Base-by-base conservation (phyloP, 148 eudicot species). In the Vaccinium vitisidaea region DNA sequence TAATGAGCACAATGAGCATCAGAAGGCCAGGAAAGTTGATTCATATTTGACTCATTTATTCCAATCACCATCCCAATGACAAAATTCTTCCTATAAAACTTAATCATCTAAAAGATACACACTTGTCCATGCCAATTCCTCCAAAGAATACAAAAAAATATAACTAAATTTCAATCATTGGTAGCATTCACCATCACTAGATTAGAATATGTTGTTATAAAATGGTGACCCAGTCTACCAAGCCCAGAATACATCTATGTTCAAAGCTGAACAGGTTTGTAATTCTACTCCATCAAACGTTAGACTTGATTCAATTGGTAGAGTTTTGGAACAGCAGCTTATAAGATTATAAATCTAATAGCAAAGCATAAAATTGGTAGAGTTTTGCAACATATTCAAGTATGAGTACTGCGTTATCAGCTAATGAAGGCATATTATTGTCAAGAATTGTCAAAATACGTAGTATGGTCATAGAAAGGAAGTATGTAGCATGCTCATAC, bases 401-500 rank as follows among this genome's bases (percentile, higher is more conserved):
- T 36, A 36, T 36, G 39, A 36, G 39, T 36, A 36, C 39, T 36
- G 39, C 39, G 39, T 36, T 36, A 36, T 36, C 39, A 2, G 39
- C 39, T 36, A 36, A 36, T 36, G 39, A 36, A 21, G n/a, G 53
- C 55, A 76, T 48, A 8, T 76, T 76, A 76, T 76, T 56, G 69
- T 46, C 43, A 58, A 61, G 27, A 80, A 84, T 18, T 50, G 19
- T 10, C 65, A 55, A 48, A 23, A 75, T 32, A 23, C 14, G 36
- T 30, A 65, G 83, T 48, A 80, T 25, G 79, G 30, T 52, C 87
- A 75, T 87, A 94, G 98, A 61, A 61, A 61, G 67, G 7, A 61
- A 61, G 27, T 61, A 21, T 61, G 67, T 61, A 61, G 67, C 67
- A 61, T 21, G 39, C 39, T 36, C 39, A 2, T 36, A 36, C 39